Base-by-base conservation (phyloP, 2,329 filamentous ascomycete species). In the Aspergillus caelatus region DNA sequence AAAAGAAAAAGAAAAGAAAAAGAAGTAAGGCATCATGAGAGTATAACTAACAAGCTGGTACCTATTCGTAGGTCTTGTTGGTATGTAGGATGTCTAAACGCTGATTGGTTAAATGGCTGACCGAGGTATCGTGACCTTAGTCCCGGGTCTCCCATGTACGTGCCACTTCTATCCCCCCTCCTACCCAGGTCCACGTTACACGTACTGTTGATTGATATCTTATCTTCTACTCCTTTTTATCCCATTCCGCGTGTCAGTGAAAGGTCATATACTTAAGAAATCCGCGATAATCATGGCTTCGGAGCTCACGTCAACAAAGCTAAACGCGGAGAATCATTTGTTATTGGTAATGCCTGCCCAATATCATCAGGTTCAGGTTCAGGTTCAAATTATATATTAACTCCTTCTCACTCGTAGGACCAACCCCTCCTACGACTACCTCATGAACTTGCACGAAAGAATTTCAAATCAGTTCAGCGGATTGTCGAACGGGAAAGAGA, bases 371-470 rank as follows among this genome's bases (percentile, higher is more conserved):
- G 53, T 41, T 48, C 39, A 55, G 48, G 53, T 41, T 48, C 39
- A 62, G 61, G 64, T 59, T 60, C 56, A 61, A 50, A 58, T 56
- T 14, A 46, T 32, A 65, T 57, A 61, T 63, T 60, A 30, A 67
- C 52, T 48, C 41, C 26, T 60, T 46, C 41, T 52, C 23, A 26
- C 8, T 46, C 48, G 32, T 53, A 94, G 93, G 95, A 99, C 75
- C 94, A 98, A 86, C 91, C 94, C 4, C 91, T 98, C 68, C 88
- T 99, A 69, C 93, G 94, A 39, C 88, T 98, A 26, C 95, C 95
- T 21, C 91, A 94, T 79, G 95, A 98, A 77, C 90, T 97, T 62
- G 89, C 96, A 26, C 91, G 93, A 61, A 94, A 95, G 77, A 98
- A 96, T 81, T 96, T 98, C 81, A 95, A 96, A 72, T 88, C 90